These are phyloP conservation scores for Golubevia pallescens DNA, from an alignment of 1,284 basidiomycete species.

Conservation along the genomic window DNA sequence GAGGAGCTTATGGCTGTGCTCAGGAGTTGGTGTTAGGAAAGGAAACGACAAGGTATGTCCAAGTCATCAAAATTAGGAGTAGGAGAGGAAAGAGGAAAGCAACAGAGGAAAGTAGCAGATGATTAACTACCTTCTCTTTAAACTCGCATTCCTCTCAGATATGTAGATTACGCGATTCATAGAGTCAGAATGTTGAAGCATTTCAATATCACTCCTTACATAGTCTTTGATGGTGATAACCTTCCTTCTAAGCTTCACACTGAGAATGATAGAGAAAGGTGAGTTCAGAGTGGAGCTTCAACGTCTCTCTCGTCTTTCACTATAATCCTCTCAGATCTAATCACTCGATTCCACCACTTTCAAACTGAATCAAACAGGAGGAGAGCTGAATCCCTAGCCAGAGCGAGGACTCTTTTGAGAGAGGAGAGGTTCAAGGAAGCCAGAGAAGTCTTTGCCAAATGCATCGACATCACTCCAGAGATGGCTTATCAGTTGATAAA, in stretches of 20 bases:
- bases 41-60: constrained; percentile 67
- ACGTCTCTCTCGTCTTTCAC: neutral
- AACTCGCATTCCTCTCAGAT: too few relatives aligned
- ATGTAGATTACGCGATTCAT: constrained; percentile 95
- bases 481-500: constrained; percentile 99
- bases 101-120: neutral
- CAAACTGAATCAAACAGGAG: constrained; percentile 25
- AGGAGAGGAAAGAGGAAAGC: neutral
- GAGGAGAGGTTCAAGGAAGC: constrained; percentile 82
- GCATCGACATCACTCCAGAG: constrained; percentile 91
- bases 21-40: constrained; percentile 82
- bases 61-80: neutral
- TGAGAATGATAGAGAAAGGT: constrained; percentile 78
- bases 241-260: constrained; percentile 92
- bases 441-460: constrained; percentile 85
- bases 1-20: constrained; percentile 88
- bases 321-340: neutral
- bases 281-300: constrained; percentile 26
- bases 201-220: constrained; percentile 82
- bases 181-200: constrained; percentile 84
- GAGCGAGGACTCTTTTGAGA: constrained; percentile 75
- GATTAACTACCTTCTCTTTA: constrained; percentile 5
- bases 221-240: constrained; percentile 96
- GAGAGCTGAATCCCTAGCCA: constrained; percentile 72
- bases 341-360: constrained; percentile 3